Conservation (phyloP, 176 grass and related monocot genomes). For the Coix lacrymajobi region DNA sequence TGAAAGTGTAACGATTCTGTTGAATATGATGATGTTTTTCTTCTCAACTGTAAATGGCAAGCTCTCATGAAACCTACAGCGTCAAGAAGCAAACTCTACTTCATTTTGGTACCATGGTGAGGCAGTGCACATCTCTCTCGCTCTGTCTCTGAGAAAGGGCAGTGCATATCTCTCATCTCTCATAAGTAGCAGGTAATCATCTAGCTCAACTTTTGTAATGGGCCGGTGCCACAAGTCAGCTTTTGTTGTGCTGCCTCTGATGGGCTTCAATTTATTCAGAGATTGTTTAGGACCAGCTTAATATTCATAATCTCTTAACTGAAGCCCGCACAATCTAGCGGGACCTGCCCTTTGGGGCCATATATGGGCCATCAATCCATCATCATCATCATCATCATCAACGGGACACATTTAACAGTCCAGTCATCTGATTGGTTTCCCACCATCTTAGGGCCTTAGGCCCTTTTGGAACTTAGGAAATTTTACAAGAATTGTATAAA, state of each 20-base stretch:
- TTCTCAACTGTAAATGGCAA: not conserved
- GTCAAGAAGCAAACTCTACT: not conserved
- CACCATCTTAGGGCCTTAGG: too few relatives aligned
- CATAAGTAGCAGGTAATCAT: not conserved
- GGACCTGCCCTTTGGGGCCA: not conserved
- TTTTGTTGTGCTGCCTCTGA: not conserved
- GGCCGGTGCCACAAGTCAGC: not conserved
- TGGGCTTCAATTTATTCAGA: not conserved
- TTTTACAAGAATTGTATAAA: too few relatives aligned
- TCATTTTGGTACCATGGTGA: not conserved
- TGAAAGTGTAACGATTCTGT: not conserved
- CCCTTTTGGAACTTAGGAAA: too few relatives aligned
- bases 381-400: not conserved
- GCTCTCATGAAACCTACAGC: not conserved
- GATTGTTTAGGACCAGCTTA: not conserved
- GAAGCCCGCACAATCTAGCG: not conserved
- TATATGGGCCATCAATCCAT: not conserved
- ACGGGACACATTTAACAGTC: not conserved
- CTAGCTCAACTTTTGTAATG: not conserved
- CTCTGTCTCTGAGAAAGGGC: too few relatives aligned
- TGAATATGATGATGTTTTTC: not conserved
- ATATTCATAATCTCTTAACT: not conserved
- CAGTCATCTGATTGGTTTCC: not conserved
- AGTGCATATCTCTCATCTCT: too few relatives aligned
- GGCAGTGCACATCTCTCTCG: not conserved